These are phyloP conservation scores for Pistacia integerrima DNA, from an alignment of 345 rosid species.

Conservation along the genomic window DNA sequence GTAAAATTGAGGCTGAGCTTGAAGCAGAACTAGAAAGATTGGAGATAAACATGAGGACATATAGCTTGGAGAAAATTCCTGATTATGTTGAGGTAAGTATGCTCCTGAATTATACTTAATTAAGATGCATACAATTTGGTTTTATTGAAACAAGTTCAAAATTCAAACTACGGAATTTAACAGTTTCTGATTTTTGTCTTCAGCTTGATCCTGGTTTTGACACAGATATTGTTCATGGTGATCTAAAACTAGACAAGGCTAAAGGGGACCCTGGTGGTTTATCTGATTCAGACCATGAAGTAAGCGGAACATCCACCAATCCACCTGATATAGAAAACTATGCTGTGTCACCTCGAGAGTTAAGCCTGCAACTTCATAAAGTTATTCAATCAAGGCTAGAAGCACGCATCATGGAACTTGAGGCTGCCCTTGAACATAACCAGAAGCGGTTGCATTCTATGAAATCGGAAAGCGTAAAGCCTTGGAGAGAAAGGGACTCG, in stretches of 20 bases:
- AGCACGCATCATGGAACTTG: constrained; percentile 35
- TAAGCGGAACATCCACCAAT: not conserved
- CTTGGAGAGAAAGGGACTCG: not conserved
- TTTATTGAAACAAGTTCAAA: not conserved
- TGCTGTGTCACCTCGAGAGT: constrained; percentile 28
- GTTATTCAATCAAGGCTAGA: constrained; percentile 34
- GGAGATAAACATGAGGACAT: constrained; percentile 24
- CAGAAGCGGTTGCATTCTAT: constrained; percentile 27
- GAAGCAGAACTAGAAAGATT: constrained; percentile 40
- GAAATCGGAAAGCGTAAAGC: constrained; percentile 3
- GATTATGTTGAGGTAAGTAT: constrained; percentile 24
- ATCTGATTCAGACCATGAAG: constrained; percentile 24
- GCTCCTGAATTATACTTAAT: not conserved
- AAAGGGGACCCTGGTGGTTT: not conserved
- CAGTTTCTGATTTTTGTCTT: not conserved
- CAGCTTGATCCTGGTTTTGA: constrained; percentile 20
- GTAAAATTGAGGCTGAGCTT: constrained; percentile 44
- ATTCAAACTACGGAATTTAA: not conserved
- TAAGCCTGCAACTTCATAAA: constrained; percentile 39
- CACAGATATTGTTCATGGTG: constrained; percentile 11
- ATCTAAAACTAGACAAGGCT: constrained; percentile 5
- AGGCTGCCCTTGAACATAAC: constrained; percentile 30
- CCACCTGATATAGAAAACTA: constrained; percentile 12
- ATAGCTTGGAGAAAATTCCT: constrained; percentile 12
- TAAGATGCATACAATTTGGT: not conserved